Evolutionary conservation across 768 basidiomycete species (phyloP), one percentile per base, ranked within the genome.

Genomic region (Leccinum sublutescens): DNA sequence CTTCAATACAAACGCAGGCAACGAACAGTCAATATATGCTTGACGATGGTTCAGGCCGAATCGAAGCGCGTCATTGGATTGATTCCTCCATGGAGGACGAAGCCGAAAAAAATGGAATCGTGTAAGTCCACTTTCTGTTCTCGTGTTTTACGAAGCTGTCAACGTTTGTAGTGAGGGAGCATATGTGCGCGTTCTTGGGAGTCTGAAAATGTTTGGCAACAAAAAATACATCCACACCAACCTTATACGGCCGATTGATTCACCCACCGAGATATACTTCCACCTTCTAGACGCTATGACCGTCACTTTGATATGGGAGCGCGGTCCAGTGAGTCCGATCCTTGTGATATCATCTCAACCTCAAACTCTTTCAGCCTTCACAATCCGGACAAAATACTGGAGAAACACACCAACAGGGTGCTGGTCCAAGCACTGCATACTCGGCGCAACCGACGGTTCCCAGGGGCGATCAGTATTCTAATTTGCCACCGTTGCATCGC

Each of bases 61-160:
- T 90, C 19, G 89, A 92, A 66, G 88, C 85, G 23, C 84, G 90
- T 23, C 87, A 87, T 62, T 98, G 96, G 95, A 76, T 87, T 10
- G 92, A 94, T 64, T 79, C 85, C 11, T 78, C 78, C 36, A 74
- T 72, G 51, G 83, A 83, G 27, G 86, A 86, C 4, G 84, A 86
- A 33, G 77, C 77, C 1, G 76, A 77, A 5, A 77, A 79, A 55
- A 76, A 76, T 50, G 81, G 78, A 0, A 80, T 88, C 51, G 74
- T 64, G 80, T 82, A 54, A 57, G 77, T 71, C 27, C 12, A 17
- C 12, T 52, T 72, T 65, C 8, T 29, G 14, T 5, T 21, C 23
- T 58, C 49, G 10, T 25, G 1, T 48, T 43, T 36, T 31, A 38
- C 5, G 9, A 33, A 11, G 7, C 11, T 33, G 21, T 21, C 27